Percentiles rank a stretch among this genome's conserved stretches.
These are phyloP conservation scores for Thelonectria blattea DNA, from an alignment of 2,329 filamentous ascomycete species.

Conservation along the genomic window DNA sequence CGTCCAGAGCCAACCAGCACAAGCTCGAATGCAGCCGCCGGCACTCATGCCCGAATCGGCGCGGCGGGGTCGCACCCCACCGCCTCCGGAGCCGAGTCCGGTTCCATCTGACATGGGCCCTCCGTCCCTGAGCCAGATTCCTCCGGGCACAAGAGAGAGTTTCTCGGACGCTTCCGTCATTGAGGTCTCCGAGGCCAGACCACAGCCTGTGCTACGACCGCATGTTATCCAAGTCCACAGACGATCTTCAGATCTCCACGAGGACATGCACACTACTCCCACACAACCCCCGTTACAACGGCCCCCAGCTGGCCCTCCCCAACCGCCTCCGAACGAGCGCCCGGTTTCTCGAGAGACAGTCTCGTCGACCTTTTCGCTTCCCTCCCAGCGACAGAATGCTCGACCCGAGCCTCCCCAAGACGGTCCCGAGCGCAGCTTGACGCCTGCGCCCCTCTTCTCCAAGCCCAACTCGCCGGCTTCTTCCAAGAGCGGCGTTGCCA, in stretches of 20 bases:
- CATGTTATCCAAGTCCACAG: slow-evolving; percentile 36
- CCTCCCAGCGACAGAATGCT: slow-evolving; percentile 14
- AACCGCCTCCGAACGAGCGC: background rate
- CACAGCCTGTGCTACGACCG: slow-evolving; percentile 34
- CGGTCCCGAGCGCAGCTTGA: slow-evolving; percentile 1
- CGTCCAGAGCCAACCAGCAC: background rate
- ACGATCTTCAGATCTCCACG: slow-evolving; percentile 30
- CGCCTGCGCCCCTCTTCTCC: slow-evolving; percentile 13
- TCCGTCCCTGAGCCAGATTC: slow-evolving; percentile 25
- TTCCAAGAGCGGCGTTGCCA: slow-evolving; percentile 1
- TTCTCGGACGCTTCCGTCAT: slow-evolving; percentile 36
- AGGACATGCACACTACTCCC: slow-evolving; percentile 18
- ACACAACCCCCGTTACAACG: slow-evolving; percentile 16
- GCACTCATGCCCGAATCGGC: background rate
- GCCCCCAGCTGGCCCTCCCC: background rate
- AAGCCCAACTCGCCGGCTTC: slow-evolving; percentile 11
- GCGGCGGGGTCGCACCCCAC: slow-evolving; percentile 1
- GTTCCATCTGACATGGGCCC: slow-evolving; percentile 19
- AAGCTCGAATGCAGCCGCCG: background rate
- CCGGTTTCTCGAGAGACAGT: slow-evolving; percentile 1
- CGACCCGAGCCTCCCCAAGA: slow-evolving; percentile 5
- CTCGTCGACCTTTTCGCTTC: slow-evolving; percentile 7
- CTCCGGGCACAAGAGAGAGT: slow-evolving; percentile 29
- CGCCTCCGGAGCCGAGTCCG: slow-evolving; percentile 25
- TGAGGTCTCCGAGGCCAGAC: slow-evolving; percentile 35